Conservation (phyloP, 2,329 filamentous ascomycete species). For the Phaeosphaeriaceae sp. region DNA sequence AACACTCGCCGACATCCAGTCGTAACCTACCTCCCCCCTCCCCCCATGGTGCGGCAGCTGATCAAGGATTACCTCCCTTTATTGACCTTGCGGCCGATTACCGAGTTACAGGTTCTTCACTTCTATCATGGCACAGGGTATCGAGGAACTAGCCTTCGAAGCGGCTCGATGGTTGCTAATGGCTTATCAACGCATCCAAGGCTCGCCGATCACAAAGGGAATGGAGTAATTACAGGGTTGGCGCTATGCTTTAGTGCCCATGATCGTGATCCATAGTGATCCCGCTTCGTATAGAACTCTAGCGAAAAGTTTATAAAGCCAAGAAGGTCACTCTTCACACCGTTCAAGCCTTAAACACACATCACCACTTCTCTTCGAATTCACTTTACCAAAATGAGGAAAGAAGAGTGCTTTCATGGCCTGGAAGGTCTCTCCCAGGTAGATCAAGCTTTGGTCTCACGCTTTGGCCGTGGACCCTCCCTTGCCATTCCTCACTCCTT, state of each 20-base stretch:
- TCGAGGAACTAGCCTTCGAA: not conserved
- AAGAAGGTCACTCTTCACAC: too few species aligned
- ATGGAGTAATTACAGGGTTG: too few species aligned
- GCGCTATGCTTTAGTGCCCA: not conserved
- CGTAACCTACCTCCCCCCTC: slow-evolving; percentile 5
- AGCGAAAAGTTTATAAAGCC: too few species aligned
- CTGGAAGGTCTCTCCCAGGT: slow-evolving; percentile 23
- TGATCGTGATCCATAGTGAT: too few species aligned
- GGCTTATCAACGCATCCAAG: too few species aligned
- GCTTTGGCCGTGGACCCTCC: slow-evolving; percentile 30
- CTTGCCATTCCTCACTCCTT: slow-evolving; percentile 22
- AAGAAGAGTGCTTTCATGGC: slow-evolving; percentile 8
- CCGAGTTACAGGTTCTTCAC: not conserved
- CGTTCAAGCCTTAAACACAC: not conserved
- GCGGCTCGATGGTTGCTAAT: not conserved
- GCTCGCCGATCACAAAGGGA: too few species aligned
- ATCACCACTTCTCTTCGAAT: too few species aligned
- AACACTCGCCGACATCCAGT: slow-evolving; percentile 1
- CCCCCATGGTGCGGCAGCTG: slow-evolving; percentile 1
- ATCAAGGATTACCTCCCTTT: not conserved
- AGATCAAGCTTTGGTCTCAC: slow-evolving; percentile 27
- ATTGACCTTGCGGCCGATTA: slow-evolving; percentile 1
- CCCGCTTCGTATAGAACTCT: too few species aligned
- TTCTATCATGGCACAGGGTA: too few species aligned
- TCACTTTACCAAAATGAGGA: slow-evolving; percentile 1